Base-by-base conservation (phyloP, 2,329 filamentous ascomycete species). In the Fusarium succisae region DNA sequence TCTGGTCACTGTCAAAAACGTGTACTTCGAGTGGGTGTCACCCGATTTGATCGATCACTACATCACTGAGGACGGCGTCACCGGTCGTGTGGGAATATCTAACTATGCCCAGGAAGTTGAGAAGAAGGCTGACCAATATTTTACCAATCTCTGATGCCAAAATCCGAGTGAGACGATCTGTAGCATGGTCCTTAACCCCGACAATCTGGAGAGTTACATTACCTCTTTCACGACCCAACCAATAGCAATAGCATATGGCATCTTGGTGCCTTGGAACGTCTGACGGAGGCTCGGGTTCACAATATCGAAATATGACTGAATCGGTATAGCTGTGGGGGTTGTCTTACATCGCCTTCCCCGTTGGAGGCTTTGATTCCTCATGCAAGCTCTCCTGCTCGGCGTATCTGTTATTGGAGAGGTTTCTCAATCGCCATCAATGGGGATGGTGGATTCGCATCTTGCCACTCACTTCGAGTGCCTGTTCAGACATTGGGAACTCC, bases 1-100 rank as follows among this genome's bases (percentile, higher is more conserved):
- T 6, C 69, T 71, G n/a, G 71, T 86, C 18, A 67, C 74, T 22
- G 81, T 88, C 56, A 83, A 79, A 45, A 89, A 89, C 74, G 76
- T 87, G n/a, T 90, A 89, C 68, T 91, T 91, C 55, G 90, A 92
- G 81, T 91, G 89, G 89, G 83, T 91, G 47, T 84, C 87, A 4
- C 77, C 85, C 1, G 65, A 76, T 14, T 77, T 90, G 47, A 82
- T 91, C 11, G 85, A 91, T 75, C 80, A 80, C 1, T 91, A 90
- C 74, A 80, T 90, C 38, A 89, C 87, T 7, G 89, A 92, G 60
- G 80, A 86, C 10, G 89, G 89, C 1, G 75, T 85, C 35, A 84
- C 81, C 80, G 80, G 75, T 6, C 69, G 77, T 13, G 70, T 81
- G 26, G 82, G 84, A n/a, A 85, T 90, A 28, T 75, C 70, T 9